Evolutionary conservation across 1,284 basidiomycete species (phyloP), one percentile per base, ranked within the genome.

Genomic region (Ganoderma meredithae): DNA sequence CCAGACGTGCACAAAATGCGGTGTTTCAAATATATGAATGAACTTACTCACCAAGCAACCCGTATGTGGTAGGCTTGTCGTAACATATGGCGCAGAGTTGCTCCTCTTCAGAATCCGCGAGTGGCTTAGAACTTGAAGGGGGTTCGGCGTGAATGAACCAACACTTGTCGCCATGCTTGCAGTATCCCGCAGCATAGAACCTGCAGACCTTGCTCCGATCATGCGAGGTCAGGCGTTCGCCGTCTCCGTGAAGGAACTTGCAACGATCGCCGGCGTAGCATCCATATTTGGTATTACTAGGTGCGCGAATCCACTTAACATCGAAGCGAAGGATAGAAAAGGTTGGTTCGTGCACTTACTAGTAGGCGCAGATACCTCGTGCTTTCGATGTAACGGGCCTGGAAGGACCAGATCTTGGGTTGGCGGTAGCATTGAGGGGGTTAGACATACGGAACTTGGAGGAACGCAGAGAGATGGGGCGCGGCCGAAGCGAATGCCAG

Each of bases 221-320:
- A 74, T 86, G 90, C 6, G 90, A 89, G 0, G 91, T 90, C 58
- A 90, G 75, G 67, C 81, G 82, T 69, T 86, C 81, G 47, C 79
- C 74, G 66, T 83, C 80, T 40, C 85, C 87, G 66, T 94, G 92
- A 17, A 91, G 82, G 77, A 93, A 94, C 82, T 91, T 93, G 87
- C 92, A 94, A 12, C 77, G 77, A 66, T 85, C 79, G 40, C 88
- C 89, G 17, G 86, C 83, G 68, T 88, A 90, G 78, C 92, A 94
- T 15, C 92, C 92, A 62, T 89, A 81, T 1, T 82, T 75, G 25
- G 84, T 83, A 15, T 81, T 79, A 74, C 75, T 74, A 53, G 22
- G 13, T 5, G 33, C 36, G 33, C 36, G 49, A 22, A 40, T 41
- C 40, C 56, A 25, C 36, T 69, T 36, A 72, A 56, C 52, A 53